phyloP scores from a whole-genome alignment of 768 basidiomycete genomes.

The Cytidiella melzeri region DNA sequence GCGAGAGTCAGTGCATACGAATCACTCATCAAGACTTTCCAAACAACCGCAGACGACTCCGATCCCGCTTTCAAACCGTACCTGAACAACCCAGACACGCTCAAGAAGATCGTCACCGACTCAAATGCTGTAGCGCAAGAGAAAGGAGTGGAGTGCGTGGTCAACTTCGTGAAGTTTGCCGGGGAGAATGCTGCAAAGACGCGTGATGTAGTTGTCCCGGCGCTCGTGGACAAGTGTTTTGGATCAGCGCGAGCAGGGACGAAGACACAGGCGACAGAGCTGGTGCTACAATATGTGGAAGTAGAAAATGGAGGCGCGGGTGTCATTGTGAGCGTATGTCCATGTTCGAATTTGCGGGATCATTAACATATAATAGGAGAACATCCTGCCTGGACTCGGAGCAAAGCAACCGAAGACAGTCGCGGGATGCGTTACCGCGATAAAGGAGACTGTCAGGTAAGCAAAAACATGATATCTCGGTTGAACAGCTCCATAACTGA shows the following conservation, averaged over 20 bases:
- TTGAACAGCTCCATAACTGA: too few relatives aligned
- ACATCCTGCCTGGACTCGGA: slow-evolving; percentile 76
- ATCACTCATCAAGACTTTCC: slow-evolving; percentile 78
- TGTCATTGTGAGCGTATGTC: slow-evolving; percentile 68
- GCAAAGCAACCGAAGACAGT: slow-evolving; percentile 96
- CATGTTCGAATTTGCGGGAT: slow-evolving; percentile 8
- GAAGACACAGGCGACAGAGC: slow-evolving; percentile 79
- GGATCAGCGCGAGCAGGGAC: slow-evolving; percentile 89
- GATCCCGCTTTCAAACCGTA: slow-evolving; percentile 95
- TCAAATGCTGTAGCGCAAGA: slow-evolving; percentile 97
- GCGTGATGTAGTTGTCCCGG: slow-evolving; percentile 77
- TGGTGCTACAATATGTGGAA: slow-evolving; percentile 86
- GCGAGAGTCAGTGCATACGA: slow-evolving; percentile 93
- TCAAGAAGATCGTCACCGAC: slow-evolving; percentile 86
- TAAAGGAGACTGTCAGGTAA: slow-evolving; percentile 84
- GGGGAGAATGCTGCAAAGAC: slow-evolving; percentile 85
- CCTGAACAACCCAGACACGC: slow-evolving; percentile 63
- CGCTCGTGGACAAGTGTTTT: slow-evolving; percentile 92
- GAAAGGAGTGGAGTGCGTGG: slow-evolving; percentile 89
- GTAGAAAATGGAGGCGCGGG: slow-evolving; percentile 86
- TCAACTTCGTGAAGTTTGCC: slow-evolving; percentile 82
- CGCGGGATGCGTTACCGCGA: slow-evolving; percentile 63
- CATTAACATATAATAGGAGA: slow-evolving; percentile 28
- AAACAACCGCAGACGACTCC: slow-evolving; percentile 83
- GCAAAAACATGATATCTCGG: too few relatives aligned